Base-by-base conservation (phyloP, 1,284 basidiomycete species). In the Sporisorium exsertum region DNA sequence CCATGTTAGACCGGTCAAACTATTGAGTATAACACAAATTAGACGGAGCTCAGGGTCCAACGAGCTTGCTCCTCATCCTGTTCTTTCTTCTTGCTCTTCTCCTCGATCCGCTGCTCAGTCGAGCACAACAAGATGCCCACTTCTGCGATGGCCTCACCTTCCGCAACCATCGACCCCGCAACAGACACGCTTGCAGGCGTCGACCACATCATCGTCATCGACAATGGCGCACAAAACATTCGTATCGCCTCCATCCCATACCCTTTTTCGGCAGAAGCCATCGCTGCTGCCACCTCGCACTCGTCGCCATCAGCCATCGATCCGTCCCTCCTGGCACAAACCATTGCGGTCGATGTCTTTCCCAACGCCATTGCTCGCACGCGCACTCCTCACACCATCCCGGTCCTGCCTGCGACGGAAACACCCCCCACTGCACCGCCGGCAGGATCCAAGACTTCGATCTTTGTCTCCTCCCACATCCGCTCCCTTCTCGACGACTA, bases 301-400 rank as follows among this genome's bases (percentile, higher is more conserved):
- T 20, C 47, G 22, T 50, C 46, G 16, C n/a, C 54, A 1, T 26
- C 56, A 2, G 5, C 27, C 1, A 32, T 64, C 24, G 54, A 65
- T 13, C 46, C 58, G 9, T n/a, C 47, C 15, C 15, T 52, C 1
- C 58, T 64, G 4, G 27, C 63, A 2, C 42, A 32, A 3, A 22
- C 18, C 16, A 51, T 65, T 3, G 35, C 43, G 0, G 27, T 72
- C 20, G 43, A 49, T 18, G 40, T 47, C 22, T 73, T 54, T 26
- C 74, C 77, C 32, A 81, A 81, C 60, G 70, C 68, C 2, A 81
- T 81, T 35, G 79, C 77, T 0, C 73, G 79, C 37, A 81, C 79
- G 1, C 67, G 77, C 12, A 52, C 58, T 18, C 66, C 66, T 3
- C 65, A 68, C 58, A 54, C 50, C 22, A 26, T 65, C 29, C 56